phyloP scores from a whole-genome alignment of 116 monocot species.

The Dioscorea cayenensis region DNA sequence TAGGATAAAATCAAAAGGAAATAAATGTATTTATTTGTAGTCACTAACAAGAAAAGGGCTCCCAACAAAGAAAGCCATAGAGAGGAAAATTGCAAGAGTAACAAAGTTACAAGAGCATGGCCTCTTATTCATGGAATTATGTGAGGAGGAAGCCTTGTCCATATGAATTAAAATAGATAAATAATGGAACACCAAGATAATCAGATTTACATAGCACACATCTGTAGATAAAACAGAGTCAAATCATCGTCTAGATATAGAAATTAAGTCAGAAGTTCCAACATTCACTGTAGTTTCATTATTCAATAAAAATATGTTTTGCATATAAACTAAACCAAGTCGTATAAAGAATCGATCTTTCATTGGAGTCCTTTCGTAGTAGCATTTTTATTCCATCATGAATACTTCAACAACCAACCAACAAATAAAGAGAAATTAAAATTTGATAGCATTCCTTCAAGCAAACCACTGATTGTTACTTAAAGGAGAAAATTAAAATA shows the following conservation, averaged over 20 bases:
- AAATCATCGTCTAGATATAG: too few relatives aligned
- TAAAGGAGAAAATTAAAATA: neutral
- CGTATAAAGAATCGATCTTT: too few relatives aligned
- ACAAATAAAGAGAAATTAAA: neutral
- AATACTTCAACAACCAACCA: neutral
- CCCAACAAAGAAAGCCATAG: neutral
- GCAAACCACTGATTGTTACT: neutral
- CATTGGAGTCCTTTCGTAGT: neutral
- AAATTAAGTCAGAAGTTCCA: too few relatives aligned
- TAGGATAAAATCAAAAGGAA: too few relatives aligned
- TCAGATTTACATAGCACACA: neutral
- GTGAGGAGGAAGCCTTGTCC: constrained; percentile 1
- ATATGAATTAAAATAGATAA: neutral
- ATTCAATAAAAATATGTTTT: too few relatives aligned
- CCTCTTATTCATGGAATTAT: constrained; percentile 1
- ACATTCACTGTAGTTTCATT: too few relatives aligned
- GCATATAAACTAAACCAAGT: too few relatives aligned
- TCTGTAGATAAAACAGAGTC: too few relatives aligned
- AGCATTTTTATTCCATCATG: neutral
- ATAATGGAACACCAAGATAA: neutral
- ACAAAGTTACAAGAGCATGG: constrained; percentile 4
- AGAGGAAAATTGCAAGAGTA: neutral
- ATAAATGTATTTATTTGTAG: constrained; percentile 3
- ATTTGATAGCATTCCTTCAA: neutral
- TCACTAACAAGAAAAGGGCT: constrained; percentile 5